Conservation (phyloP, 2,329 filamentous ascomycete genomes). For the Periconia macrospinosa region DNA sequence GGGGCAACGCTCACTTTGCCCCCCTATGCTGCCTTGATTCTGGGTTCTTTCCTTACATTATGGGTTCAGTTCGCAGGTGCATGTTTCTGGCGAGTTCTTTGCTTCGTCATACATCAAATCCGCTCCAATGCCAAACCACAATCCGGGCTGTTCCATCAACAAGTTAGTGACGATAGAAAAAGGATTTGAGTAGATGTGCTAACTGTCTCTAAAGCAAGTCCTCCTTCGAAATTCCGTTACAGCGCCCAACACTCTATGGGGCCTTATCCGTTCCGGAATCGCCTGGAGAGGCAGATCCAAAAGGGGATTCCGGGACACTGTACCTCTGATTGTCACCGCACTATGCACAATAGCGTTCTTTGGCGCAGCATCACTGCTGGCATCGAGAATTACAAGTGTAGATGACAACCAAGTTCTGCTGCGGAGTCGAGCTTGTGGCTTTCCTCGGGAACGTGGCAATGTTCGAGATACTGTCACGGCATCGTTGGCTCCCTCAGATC, state of each 20-base stretch:
- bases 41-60: constrained; percentile 23
- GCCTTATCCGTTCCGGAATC: constrained; percentile 9
- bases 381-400: constrained; percentile 16
- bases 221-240: constrained; percentile 24
- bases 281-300: constrained; percentile 17
- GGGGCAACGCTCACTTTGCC: constrained; percentile 23
- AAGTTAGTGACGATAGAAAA: neutral
- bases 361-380: constrained; percentile 18
- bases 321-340: constrained; percentile 12
- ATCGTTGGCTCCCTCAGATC: constrained; percentile 6
- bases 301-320: constrained; percentile 9
- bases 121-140: constrained; percentile 15
- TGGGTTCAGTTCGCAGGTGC: constrained; percentile 22
- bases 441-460: constrained; percentile 12
- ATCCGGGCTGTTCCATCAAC: constrained; percentile 25
- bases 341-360: constrained; percentile 17
- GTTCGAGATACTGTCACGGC: constrained; percentile 3
- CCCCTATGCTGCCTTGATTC: constrained; percentile 12
- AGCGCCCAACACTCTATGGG: constrained; percentile 19
- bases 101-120: constrained; percentile 21
- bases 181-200: neutral
- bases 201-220: constrained; percentile 9
- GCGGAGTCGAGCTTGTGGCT: constrained; percentile 12
- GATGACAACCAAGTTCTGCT: constrained; percentile 13
- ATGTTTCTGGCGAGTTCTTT: constrained; percentile 22